Evolutionary conservation across 2,329 filamentous ascomycete genomes (phyloP).

Genomic region (Lasiodiplodia sp.): DNA sequence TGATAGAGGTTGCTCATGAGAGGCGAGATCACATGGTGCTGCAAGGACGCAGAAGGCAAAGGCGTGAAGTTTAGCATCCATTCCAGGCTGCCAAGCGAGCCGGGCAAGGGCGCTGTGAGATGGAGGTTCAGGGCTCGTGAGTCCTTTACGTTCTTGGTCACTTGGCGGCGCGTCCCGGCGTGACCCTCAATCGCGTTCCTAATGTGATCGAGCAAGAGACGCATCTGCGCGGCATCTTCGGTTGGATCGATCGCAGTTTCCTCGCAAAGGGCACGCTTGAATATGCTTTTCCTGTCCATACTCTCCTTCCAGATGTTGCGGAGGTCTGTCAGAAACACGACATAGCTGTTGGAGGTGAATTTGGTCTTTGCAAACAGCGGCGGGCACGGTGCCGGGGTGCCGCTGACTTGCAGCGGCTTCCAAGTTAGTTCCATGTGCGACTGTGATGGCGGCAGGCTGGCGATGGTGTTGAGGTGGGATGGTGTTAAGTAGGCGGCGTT

Average conservation of each 20-base stretch:
- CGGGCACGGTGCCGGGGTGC: conserved; percentile 52
- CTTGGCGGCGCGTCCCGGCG: conserved; percentile 45
- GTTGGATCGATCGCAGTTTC: conserved; percentile 77
- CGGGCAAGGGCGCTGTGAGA: conserved; percentile 67
- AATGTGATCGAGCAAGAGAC: conserved; percentile 71
- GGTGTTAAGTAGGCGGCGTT: conserved; percentile 4
- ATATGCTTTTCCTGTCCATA: conserved; percentile 68
- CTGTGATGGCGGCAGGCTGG: not conserved
- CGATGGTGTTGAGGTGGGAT: not conserved
- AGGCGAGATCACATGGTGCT: conserved; percentile 60
- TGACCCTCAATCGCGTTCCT: conserved; percentile 54
- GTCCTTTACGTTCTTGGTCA: conserved; percentile 39
- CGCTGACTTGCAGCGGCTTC: not conserved
- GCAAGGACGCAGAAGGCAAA: conserved; percentile 51
- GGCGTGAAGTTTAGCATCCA: conserved; percentile 65
- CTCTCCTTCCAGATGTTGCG: conserved; percentile 76
- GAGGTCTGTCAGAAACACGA: conserved; percentile 73
- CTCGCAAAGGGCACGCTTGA: conserved; percentile 66
- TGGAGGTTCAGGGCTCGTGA: conserved; percentile 49
- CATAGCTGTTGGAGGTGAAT: conserved; percentile 66
- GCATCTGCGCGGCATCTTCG: conserved; percentile 70
- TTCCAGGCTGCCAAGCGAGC: conserved; percentile 66
- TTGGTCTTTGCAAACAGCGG: conserved; percentile 68
- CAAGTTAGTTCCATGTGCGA: conserved; percentile 12
- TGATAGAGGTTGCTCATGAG: conserved; percentile 58